Conservation (phyloP, 208 protist genomes). For the Perkinsela sp. region DNA sequence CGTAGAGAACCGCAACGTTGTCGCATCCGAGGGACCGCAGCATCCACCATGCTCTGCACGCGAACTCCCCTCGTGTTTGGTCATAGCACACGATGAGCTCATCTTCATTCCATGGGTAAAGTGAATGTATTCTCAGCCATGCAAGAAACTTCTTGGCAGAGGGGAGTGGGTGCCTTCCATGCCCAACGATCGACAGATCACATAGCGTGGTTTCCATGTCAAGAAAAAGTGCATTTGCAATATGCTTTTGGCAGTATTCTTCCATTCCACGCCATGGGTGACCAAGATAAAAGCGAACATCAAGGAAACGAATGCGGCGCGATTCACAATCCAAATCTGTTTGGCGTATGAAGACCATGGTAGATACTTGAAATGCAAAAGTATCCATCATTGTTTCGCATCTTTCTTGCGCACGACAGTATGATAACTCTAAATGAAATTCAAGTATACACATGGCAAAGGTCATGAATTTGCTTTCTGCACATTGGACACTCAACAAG, state of each 20-base stretch:
- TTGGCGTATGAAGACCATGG: background rate
- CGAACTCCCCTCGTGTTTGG: background rate
- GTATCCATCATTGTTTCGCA: no score
- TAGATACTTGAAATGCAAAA: no score
- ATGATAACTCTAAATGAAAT: no score
- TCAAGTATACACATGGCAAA: background rate
- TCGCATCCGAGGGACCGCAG: background rate
- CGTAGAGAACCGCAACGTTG: background rate
- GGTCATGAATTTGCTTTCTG: background rate
- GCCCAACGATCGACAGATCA: background rate
- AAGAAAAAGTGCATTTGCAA: background rate
- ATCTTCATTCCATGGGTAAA: background rate
- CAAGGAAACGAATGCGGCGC: background rate
- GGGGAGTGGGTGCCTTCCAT: background rate
- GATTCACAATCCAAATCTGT: background rate
- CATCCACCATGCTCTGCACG: background rate
- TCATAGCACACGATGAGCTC: background rate
- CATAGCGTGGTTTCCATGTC: background rate
- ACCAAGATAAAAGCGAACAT: background rate
- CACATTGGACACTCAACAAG: background rate
- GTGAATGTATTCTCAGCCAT: background rate
- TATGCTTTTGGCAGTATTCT: background rate
- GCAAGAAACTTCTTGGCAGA: background rate
- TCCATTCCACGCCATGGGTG: background rate
- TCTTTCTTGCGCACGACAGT: no score